phyloP scores from a whole-genome alignment of 2,329 filamentous ascomycete genomes.

The Bipolaris zeicola region DNA sequence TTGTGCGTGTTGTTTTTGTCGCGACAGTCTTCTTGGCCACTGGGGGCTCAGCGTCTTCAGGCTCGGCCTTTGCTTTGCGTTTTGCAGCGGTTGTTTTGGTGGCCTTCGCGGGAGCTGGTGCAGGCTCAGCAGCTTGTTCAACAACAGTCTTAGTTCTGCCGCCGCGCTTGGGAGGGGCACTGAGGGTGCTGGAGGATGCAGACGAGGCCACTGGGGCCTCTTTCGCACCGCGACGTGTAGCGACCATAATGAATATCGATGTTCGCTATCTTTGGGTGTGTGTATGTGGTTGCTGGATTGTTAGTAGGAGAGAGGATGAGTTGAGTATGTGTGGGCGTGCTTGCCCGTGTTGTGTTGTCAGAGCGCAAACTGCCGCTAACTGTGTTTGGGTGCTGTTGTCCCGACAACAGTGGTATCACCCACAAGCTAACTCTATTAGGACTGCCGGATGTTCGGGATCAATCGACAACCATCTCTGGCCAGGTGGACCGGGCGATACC shows the following conservation, averaged over 20 bases:
- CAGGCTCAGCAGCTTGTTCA: conserved; percentile 27
- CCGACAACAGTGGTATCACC: conserved; percentile 16
- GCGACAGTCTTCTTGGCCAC: conserved; percentile 26
- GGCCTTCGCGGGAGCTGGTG: conserved; percentile 25
- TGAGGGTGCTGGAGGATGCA: conserved; percentile 34
- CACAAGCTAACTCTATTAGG: too few species aligned
- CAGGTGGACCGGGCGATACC: too few species aligned
- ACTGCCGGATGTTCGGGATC: too few species aligned
- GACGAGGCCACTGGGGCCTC: conserved; percentile 30
- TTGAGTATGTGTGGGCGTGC: conserved; percentile 21
- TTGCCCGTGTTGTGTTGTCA: conserved; percentile 30
- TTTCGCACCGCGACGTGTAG: conserved; percentile 40
- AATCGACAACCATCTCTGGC: too few species aligned
- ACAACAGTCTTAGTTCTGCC: conserved; percentile 33
- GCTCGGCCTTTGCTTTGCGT: conserved; percentile 28
- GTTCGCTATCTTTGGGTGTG: conserved; percentile 20
- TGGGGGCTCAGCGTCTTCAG: conserved; percentile 22
- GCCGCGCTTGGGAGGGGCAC: conserved; percentile 41
- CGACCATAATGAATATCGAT: conserved; percentile 36
- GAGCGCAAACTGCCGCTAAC: conserved; percentile 24
- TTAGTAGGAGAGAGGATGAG: conserved; percentile 17
- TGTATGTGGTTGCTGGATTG: conserved; percentile 9
- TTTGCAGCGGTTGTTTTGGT: conserved; percentile 28
- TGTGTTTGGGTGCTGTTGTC: conserved; percentile 16
- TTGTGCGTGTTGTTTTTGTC: conserved; percentile 30